Base-by-base conservation (phyloP, 2,329 filamentous ascomycete genomes). In the Zymoseptoria crescenta region DNA sequence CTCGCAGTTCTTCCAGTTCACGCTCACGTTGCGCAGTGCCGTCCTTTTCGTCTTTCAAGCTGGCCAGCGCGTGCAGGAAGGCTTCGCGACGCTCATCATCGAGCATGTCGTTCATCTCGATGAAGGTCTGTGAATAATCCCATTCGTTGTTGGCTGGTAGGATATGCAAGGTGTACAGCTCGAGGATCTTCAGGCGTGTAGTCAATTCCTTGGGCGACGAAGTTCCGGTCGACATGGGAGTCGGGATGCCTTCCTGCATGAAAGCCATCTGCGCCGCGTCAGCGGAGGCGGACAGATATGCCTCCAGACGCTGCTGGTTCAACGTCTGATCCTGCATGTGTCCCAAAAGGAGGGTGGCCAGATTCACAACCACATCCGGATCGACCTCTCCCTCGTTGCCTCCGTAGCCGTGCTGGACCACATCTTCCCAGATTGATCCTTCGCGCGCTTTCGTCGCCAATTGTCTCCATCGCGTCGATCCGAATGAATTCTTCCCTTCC, bases 81-180 rank as follows among this genome's bases (percentile, higher is more conserved):
- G 89, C 87, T 68, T 97, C 91, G 63, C 90, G 86, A 51, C 90
- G 84, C 76, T 97, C 94, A 56, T 96, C 93, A 72, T 97, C 93
- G 1, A 99, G 81, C 27, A 96, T 85, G 52, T 93, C 86, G 72
- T 87, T 94, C 69, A 91, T 84, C 68, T 81, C 85, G 69, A 97
- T 95, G 73, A 97, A 97, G 67, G 96, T 89, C 60, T 85, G 84
- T 3, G 94, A 91, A 68, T 96, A 96, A 59, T 96, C 90, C 94
- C 94, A 99, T 75, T 97, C 91, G 58, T 90, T 86, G 67, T 96
- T 97, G 56, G 91, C 83, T 4, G 93, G 86, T n/a, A 99, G 83
- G 7, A 97, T 90, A 71, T 99, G 94, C 4, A 99, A 81, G 1
- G 91, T 95, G 74, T 96, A 99, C 8, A 99, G 81, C 75, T 99